Evolutionary conservation across 2,329 filamentous ascomycete species (phyloP).

Genomic region (Penicillium oxalicum): DNA sequence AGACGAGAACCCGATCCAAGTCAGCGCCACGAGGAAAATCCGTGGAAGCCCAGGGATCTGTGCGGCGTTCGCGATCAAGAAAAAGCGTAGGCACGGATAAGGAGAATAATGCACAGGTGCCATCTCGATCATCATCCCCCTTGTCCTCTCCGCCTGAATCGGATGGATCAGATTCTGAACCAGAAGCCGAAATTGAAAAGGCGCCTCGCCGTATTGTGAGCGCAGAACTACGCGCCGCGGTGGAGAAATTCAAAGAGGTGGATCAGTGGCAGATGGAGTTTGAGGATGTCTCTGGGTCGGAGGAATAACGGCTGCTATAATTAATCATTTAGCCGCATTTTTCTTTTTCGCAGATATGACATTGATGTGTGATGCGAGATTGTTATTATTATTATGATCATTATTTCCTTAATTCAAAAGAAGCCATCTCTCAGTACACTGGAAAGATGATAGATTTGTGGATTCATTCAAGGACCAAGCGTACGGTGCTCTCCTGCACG

Average conservation of each 20-base stretch:
- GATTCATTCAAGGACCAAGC: no score
- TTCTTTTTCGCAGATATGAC: neutral
- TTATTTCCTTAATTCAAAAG: no score
- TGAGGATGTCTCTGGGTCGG: conserved; percentile 33
- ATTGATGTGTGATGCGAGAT: conserved; percentile 3
- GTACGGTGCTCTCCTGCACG: no score
- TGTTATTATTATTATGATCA: neutral
- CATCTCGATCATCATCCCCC: conserved; percentile 30
- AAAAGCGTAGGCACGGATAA: conserved; percentile 20
- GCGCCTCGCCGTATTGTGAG: conserved; percentile 23
- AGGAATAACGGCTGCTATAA: conserved; percentile 6
- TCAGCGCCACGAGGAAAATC: conserved; percentile 2
- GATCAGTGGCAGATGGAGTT: conserved; percentile 42
- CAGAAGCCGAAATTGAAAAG: conserved; percentile 14
- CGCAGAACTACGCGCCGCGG: conserved; percentile 32
- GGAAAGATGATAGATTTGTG: no score
- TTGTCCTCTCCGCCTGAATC: conserved; percentile 31
- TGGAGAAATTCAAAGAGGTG: conserved; percentile 38
- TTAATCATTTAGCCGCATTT: conserved; percentile 1
- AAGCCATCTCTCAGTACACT: no score
- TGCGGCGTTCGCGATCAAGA: conserved; percentile 12
- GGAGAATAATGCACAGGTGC: conserved; percentile 25
- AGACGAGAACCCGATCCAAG: conserved; percentile 13
- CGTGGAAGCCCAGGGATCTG: conserved; percentile 1
- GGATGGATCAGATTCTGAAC: conserved; percentile 24